Percentiles rank a stretch among this genome's conserved stretches.
Conservation (phyloP, 1,139 yeast species). For the Nakaseomyces delphensis region DNA sequence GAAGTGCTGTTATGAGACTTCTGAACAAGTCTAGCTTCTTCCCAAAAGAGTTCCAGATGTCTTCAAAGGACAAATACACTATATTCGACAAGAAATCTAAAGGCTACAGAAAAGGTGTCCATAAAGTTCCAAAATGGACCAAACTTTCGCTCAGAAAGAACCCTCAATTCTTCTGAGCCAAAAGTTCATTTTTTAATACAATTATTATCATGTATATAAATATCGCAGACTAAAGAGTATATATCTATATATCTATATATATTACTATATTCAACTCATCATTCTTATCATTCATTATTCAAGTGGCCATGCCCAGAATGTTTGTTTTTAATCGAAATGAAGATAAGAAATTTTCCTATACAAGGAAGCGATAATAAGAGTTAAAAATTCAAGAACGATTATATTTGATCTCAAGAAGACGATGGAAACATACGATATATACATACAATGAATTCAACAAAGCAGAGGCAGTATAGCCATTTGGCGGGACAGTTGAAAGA, state of each 20-base stretch:
- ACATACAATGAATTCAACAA: conserved; percentile 19
- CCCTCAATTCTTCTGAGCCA: conserved; percentile 74
- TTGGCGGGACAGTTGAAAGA: conserved; percentile 25
- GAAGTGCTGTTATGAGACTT: conserved; percentile 22
- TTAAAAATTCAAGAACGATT: no score
- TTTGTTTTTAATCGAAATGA: no score
- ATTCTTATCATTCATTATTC: no score
- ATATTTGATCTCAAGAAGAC: no score
- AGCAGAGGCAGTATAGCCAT: conserved; percentile 28
- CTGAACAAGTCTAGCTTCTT: conserved; percentile 34
- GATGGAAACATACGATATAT: not conserved
- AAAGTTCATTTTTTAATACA: not conserved
- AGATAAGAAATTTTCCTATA: no score
- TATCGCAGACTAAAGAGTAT: no score
- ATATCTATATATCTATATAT: no score
- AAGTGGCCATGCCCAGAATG: no score
- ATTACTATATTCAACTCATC: no score
- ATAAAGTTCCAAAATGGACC: conserved; percentile 85
- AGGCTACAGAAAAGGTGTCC: conserved; percentile 82
- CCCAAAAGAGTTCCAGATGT: conserved; percentile 79
- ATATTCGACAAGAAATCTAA: conserved; percentile 67
- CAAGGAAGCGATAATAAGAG: no score
- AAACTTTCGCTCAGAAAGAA: conserved; percentile 70
- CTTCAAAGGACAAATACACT: conserved; percentile 74
- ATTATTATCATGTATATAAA: not conserved